phyloP scores from a whole-genome alignment of 805 yeast genomes.

The Starmerella khaoyaiensis region DNA sequence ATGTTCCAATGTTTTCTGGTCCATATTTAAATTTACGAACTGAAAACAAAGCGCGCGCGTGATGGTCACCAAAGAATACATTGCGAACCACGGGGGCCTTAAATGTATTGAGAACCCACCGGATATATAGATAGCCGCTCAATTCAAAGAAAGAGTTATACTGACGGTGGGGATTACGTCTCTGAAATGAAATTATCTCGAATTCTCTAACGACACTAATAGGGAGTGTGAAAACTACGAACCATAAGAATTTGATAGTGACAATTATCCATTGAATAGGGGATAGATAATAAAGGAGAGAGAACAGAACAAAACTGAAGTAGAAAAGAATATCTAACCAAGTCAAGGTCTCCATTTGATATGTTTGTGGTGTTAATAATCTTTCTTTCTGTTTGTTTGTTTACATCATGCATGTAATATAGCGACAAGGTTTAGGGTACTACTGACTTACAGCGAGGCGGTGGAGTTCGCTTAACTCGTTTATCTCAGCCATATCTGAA shows the following conservation, averaged over 20 bases:
- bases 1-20: conserved; percentile 25
- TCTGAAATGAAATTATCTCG: conserved; percentile 21
- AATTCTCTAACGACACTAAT: conserved; percentile 17
- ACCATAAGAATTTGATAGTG: conserved; percentile 1
- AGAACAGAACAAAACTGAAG: neutral
- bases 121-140: conserved; percentile 16
- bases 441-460: too few species aligned
- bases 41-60: conserved; percentile 19
- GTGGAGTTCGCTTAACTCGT: too few species aligned
- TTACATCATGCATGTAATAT: neutral
- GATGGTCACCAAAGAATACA: conserved; percentile 20
- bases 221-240: conserved; percentile 22
- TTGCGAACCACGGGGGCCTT: conserved; percentile 19
- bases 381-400: neutral
- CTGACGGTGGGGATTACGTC: conserved; percentile 20
- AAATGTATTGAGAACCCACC: conserved; percentile 22
- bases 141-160: conserved; percentile 21
- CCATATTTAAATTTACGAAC: conserved; percentile 26
- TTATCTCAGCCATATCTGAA: too few species aligned
- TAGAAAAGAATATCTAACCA: conserved; percentile 15
- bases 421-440: neutral
- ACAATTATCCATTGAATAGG: neutral
- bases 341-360: conserved; percentile 20
- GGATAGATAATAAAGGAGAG: conserved; percentile 3
- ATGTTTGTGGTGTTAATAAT: neutral